Conservation (phyloP, 2,329 filamentous ascomycete genomes). For the Penicillium olsonii region DNA sequence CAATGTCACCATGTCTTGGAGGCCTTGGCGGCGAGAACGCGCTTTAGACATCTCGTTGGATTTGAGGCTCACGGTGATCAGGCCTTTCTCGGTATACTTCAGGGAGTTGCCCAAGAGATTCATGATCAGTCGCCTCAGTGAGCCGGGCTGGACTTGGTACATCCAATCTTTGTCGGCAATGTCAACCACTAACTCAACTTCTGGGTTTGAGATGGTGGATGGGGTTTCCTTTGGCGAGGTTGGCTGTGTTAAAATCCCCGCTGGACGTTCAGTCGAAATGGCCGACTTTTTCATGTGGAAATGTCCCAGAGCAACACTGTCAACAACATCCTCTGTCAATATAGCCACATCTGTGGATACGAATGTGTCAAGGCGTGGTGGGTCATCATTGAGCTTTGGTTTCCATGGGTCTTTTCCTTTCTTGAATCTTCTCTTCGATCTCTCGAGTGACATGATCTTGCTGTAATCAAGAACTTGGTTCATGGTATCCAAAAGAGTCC, state of each 20-base stretch:
- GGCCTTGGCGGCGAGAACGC: conserved; percentile 14
- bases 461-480: conserved; percentile 36
- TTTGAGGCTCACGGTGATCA: conserved; percentile 21
- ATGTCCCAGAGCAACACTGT: conserved; percentile 26
- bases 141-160: conserved; percentile 23
- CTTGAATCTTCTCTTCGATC: conserved; percentile 3
- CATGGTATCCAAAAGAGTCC: conserved; percentile 52
- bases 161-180: conserved; percentile 21
- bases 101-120: conserved; percentile 35
- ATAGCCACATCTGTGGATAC: conserved; percentile 24
- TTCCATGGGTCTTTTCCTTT: conserved; percentile 9
- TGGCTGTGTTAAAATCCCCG: background rate
- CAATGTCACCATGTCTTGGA: conserved; percentile 24
- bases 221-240: background rate
- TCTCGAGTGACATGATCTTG: conserved; percentile 29
- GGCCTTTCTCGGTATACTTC: conserved; percentile 31
- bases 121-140: conserved; percentile 33
- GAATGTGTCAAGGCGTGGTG: conserved; percentile 3
- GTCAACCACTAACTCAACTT: conserved; percentile 2
- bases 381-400: background rate
- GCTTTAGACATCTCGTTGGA: background rate
- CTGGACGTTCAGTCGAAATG: background rate
- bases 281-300: conserved; percentile 7
- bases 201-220: background rate
- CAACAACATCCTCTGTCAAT: conserved; percentile 28